Conservation (phyloP, 768 basidiomycete species). For the Guyanaporus albipodus region DNA sequence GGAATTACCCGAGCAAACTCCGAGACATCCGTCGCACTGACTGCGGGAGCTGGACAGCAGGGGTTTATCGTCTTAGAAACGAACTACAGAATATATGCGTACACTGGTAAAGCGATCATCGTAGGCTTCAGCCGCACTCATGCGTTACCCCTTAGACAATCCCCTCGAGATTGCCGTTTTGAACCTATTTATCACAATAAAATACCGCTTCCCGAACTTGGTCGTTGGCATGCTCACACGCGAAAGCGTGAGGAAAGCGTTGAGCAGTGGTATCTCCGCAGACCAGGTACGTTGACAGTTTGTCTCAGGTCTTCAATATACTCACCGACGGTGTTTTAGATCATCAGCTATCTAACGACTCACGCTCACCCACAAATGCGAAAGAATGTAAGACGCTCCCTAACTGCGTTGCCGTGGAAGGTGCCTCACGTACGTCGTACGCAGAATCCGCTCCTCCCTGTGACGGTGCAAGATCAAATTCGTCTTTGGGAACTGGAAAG, state of each 20-base stretch:
- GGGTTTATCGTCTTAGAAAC: conserved; percentile 97
- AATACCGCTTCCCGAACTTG: conserved; percentile 93
- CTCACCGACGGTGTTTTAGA: conserved; percentile 45
- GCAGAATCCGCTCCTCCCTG: conserved; percentile 89
- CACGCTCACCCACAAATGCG: conserved; percentile 99
- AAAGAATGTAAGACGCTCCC: conserved; percentile 61
- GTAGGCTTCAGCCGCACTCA: conserved; percentile 11
- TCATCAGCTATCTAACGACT: conserved; percentile 89
- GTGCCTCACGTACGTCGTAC: conserved; percentile 12
- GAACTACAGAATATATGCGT: conserved; percentile 97
- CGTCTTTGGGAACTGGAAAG: conserved; percentile 96
- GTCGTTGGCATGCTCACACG: conserved; percentile 95
- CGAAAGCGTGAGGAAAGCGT: conserved; percentile 91
- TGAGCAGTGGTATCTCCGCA: conserved; percentile 93
- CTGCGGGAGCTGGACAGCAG: conserved; percentile 59
- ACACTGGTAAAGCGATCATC: conserved; percentile 63
- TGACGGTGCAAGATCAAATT: conserved; percentile 97
- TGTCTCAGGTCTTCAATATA: conserved; percentile 8
- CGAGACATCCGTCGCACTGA: conserved; percentile 27
- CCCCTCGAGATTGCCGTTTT: conserved; percentile 94
- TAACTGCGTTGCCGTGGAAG: conserved; percentile 5
- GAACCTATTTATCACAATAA: conserved; percentile 88
- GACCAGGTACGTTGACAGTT: conserved; percentile 66
- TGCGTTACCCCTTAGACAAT: conserved; percentile 58
- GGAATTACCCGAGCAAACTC: conserved; percentile 15